phyloP scores from a whole-genome alignment of 805 yeast genomes.

The Hanseniaspora nectarophila region DNA sequence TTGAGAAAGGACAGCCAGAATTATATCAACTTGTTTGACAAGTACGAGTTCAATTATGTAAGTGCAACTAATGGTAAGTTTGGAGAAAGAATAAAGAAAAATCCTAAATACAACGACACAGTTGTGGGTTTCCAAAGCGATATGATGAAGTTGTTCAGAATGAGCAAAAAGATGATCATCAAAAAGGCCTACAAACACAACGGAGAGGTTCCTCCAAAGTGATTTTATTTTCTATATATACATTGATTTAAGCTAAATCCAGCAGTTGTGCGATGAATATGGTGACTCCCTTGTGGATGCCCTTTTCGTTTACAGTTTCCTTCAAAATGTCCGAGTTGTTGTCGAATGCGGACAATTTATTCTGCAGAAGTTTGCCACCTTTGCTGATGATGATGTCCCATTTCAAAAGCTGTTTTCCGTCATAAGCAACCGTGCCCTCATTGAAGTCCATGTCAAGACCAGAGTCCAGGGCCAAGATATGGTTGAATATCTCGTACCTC shows the following conservation, averaged over 20 bases:
- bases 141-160: constrained; percentile 13
- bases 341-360: not conserved
- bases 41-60: constrained; percentile 25
- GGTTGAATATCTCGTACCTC: not conserved
- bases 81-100: constrained; percentile 30
- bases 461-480: not conserved
- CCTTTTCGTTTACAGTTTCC: not conserved
- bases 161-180: constrained; percentile 4
- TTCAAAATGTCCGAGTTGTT: not conserved
- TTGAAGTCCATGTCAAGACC: not conserved
- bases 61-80: constrained; percentile 27
- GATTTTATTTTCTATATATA: not conserved
- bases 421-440: not conserved
- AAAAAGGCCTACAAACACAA: not conserved
- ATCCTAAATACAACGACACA: constrained; percentile 26
- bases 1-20: constrained; percentile 26
- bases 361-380: not conserved
- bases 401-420: not conserved
- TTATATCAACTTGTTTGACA: constrained; percentile 26
- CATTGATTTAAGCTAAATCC: not conserved
- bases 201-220: not conserved
- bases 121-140: constrained; percentile 29
- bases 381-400: not conserved
- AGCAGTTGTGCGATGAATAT: not conserved
- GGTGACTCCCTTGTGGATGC: constrained; percentile 5